phyloP scores from a whole-genome alignment of 805 yeast genomes.

The Yarrowia yakushimensis region DNA sequence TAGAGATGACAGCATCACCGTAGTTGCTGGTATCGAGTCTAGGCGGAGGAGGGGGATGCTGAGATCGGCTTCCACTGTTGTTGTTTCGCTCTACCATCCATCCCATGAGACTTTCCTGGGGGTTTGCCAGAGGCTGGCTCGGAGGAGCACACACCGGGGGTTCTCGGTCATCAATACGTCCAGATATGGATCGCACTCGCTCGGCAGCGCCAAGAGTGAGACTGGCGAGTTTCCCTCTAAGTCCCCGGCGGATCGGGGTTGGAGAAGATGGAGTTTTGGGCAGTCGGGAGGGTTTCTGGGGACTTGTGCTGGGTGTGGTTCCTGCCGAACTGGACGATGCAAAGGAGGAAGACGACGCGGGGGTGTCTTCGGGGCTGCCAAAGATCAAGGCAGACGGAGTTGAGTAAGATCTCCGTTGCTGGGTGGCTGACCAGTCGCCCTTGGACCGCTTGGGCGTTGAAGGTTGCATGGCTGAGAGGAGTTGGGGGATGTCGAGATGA shows the following conservation, averaged over 20 bases:
- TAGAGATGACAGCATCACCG: background rate
- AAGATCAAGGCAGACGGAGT: slow-evolving; percentile 12
- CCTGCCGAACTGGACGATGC: slow-evolving; percentile 5
- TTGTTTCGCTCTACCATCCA: slow-evolving; percentile 20
- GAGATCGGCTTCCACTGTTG: background rate
- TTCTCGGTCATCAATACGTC: slow-evolving; percentile 11
- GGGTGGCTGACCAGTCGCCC: background rate
- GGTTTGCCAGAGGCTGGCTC: slow-evolving; percentile 3
- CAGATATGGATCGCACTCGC: slow-evolving; percentile 18
- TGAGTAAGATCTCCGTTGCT: slow-evolving; percentile 7
- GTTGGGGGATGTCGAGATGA: background rate
- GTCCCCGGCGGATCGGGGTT: slow-evolving; percentile 8
- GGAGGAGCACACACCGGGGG: background rate
- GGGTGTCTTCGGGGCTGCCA: slow-evolving; percentile 13
- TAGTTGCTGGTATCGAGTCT: slow-evolving; percentile 3
- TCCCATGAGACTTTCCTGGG: slow-evolving; percentile 17
- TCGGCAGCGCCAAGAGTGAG: slow-evolving; percentile 22
- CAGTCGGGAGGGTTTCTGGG: background rate
- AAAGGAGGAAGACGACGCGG: slow-evolving; percentile 8
- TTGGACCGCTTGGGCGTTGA: slow-evolving; percentile 21
- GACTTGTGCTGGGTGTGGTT: slow-evolving; percentile 16
- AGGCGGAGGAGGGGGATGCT: background rate
- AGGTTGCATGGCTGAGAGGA: slow-evolving; percentile 3
- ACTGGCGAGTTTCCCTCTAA: slow-evolving; percentile 19
- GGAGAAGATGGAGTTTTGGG: slow-evolving; percentile 20